A percentile compares a stretch with the other conserved stretches of the same genome.
These are phyloP conservation scores for Backusella parvicylindrica DNA, from an alignment of 192 early-diverging fungal genomes.

Conservation along the genomic window DNA sequence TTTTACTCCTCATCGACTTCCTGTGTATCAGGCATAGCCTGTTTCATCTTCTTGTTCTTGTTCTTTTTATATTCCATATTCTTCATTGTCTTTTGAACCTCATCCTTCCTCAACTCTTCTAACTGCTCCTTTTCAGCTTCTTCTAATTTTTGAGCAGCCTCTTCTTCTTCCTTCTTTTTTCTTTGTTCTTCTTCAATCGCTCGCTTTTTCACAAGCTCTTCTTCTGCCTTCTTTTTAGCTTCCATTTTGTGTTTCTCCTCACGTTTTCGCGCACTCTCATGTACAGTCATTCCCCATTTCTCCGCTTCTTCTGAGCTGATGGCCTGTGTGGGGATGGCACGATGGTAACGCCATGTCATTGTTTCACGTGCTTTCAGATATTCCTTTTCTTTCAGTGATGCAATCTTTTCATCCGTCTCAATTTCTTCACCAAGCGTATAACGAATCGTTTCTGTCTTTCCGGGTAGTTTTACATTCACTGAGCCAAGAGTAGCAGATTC, in stretches of 20 bases:
- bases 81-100: background rate
- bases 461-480: background rate
- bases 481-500: background rate
- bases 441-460: background rate
- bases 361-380: background rate
- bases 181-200: background rate
- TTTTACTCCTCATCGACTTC: background rate
- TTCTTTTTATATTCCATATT: background rate
- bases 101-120: background rate
- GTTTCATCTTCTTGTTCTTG: too few relatives aligned
- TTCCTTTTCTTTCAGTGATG: background rate
- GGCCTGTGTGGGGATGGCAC: background rate
- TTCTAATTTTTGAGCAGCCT: background rate
- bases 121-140: background rate
- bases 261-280: background rate
- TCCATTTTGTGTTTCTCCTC: background rate
- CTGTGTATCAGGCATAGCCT: background rate
- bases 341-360: background rate
- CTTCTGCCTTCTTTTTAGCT: background rate
- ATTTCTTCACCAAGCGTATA: constrained; percentile 11
- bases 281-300: background rate
- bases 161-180: background rate
- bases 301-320: background rate
- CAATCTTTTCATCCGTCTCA: background rate
- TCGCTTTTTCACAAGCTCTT: background rate